Base-by-base conservation (phyloP, 139 green algal species). In the Monoraphidium neglectum region DNA sequence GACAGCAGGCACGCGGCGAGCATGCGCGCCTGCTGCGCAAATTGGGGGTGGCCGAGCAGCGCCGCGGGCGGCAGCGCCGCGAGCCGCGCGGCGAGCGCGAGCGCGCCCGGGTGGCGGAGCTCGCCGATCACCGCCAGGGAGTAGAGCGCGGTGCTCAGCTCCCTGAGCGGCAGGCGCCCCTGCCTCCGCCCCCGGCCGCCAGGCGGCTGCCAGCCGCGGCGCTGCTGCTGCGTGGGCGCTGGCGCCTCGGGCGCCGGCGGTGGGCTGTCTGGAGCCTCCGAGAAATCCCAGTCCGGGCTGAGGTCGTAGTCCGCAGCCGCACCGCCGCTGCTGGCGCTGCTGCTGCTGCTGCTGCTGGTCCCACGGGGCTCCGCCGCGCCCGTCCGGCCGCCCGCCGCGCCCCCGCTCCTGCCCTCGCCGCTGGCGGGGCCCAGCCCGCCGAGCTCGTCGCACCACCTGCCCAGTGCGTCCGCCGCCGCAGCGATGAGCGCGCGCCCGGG, bases 61-160 rank as follows among this genome's bases (percentile, higher is more conserved):
- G 57, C 30, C 2, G 57, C 57, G 3, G 56, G 8, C 37, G 16
- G n/a, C 26, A 43, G 57, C 36, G 59, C n/a, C 2, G 72, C 64
- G 38, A 77, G 60, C 49, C n/a, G n/a, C 18, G 60, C 43, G 59
- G 59, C 53, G 38, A 77, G 59, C 37, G 61, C 43, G 12, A 62
- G 28, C 30, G 72, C 72, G n/a, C 38, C 40, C 13, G 72, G 72
- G 43, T 77, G 72, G 32, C 15, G 28, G 15, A 70, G 72, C 72
- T 77, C 72, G 2, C 59, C 57, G 30, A 77, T 24, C 3, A 77
- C 59, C 32, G 72, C 60, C 59, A 46, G 57, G 40, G 72, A 60
- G 49, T 72, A 79, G 30, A 79, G 51, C 13, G 63, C 62, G 26
- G 65, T 72, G 32, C 49, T 72, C 26, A 79, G 35, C 73, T 79